Evolutionary conservation across 352 stramenopile species (phyloP).

Genomic region (Peronospora destructor): DNA sequence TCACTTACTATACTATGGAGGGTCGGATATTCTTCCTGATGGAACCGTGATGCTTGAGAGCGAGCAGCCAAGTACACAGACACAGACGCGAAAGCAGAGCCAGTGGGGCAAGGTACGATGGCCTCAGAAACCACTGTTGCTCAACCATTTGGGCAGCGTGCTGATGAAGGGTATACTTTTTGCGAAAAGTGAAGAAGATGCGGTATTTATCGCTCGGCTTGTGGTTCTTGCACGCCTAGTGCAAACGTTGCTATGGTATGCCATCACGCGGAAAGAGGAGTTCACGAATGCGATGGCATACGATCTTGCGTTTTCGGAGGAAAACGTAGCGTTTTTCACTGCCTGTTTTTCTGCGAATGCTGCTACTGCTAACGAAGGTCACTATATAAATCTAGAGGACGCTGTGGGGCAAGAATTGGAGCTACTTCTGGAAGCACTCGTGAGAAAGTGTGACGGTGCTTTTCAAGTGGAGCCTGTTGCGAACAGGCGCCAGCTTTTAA

Average conservation of each 20-base stretch:
- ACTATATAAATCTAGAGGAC: constrained; percentile 16
- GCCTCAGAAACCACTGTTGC: constrained; percentile 65
- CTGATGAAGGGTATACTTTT: constrained; percentile 67
- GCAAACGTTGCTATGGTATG: constrained; percentile 74
- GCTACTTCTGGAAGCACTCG: constrained; percentile 21
- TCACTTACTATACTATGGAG: constrained; percentile 65
- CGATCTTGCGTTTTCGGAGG: constrained; percentile 42
- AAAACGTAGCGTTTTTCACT: constrained; percentile 50
- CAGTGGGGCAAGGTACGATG: constrained; percentile 78
- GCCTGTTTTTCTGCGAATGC: constrained; percentile 32
- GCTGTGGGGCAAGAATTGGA: constrained; percentile 27
- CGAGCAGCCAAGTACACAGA: constrained; percentile 76
- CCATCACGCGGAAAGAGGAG: constrained; percentile 47
- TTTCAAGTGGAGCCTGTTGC: constrained; percentile 29
- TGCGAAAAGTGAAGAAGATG: constrained; percentile 45
- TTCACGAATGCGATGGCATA: constrained; percentile 61
- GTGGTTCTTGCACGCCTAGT: constrained; percentile 65
- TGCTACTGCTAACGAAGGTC: constrained; percentile 2
- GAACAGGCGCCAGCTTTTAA: constrained; percentile 49
- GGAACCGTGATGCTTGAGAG: constrained; percentile 66
- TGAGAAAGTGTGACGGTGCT: constrained; percentile 24
- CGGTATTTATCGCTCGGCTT: constrained; percentile 51
- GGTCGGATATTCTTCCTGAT: constrained; percentile 59
- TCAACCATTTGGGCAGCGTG: constrained; percentile 67
- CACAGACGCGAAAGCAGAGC: constrained; percentile 81